Conservation (phyloP, 768 basidiomycete species). For the Leccinum incarnatum region DNA sequence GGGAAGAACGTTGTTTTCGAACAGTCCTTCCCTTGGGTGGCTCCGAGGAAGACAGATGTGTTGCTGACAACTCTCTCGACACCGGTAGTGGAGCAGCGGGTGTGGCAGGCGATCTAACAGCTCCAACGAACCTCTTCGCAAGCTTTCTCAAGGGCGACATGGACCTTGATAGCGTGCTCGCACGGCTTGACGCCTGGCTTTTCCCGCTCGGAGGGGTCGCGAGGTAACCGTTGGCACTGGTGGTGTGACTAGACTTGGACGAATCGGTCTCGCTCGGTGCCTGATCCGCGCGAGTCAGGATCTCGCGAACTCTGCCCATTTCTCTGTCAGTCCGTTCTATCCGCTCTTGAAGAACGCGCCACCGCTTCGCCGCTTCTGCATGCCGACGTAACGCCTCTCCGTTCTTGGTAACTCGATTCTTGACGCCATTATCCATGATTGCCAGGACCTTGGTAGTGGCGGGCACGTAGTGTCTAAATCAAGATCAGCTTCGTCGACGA, state of each 20-base stretch:
- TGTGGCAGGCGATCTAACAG: slow-evolving; percentile 36
- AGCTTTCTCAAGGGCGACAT: slow-evolving; percentile 81
- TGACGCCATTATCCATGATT: slow-evolving; percentile 92
- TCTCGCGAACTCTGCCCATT: slow-evolving; percentile 68
- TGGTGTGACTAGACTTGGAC: slow-evolving; percentile 55
- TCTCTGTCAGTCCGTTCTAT: slow-evolving; percentile 79
- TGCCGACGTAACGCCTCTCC: slow-evolving; percentile 90
- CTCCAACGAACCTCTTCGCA: slow-evolving; percentile 65
- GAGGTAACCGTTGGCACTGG: slow-evolving; percentile 52
- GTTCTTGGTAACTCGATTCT: slow-evolving; percentile 92
- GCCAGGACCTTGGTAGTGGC: slow-evolving; percentile 89
- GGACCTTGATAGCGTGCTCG: slow-evolving; percentile 58
- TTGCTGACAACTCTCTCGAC: slow-evolving; percentile 37
- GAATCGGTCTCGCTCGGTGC: slow-evolving; percentile 68
- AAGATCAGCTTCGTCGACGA: slow-evolving; percentile 11
- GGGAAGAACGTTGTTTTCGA: slow-evolving; percentile 61
- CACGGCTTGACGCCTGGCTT: slow-evolving; percentile 40
- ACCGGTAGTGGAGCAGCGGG: slow-evolving; percentile 46
- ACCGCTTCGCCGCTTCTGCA: slow-evolving; percentile 84
- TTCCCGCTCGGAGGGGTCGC: slow-evolving; percentile 57
- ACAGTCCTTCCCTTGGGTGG: slow-evolving; percentile 36
- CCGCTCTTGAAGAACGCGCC: slow-evolving; percentile 76
- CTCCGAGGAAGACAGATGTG: slow-evolving; percentile 53
- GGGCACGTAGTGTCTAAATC: slow-evolving; percentile 84
- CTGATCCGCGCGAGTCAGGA: slow-evolving; percentile 49